Evolutionary conservation across 208 protist species (phyloP), one percentile per base, ranked within the genome.

Genomic region (Tetramitus jugosus): DNA sequence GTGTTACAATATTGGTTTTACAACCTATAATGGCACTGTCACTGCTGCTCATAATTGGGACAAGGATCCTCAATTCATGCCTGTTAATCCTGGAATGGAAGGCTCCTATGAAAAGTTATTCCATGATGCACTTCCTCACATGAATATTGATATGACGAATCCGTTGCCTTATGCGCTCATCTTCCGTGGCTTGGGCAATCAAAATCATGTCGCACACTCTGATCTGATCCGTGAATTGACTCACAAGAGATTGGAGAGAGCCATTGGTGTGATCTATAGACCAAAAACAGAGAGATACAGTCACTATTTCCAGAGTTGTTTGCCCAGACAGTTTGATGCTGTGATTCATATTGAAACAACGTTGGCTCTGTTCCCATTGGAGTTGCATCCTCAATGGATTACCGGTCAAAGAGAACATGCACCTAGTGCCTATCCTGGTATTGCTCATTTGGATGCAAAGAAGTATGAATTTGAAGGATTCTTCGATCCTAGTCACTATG

Each of bases 331-430:
- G 40, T 83, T 74, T 68, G 80, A 83, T 53, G 60, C 80, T 6
- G 39, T 83, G 0, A 83, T 83, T 75, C 53, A 77, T 43, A 60
- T 83, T 17, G 76, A 83, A 42, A 23, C 20, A 39, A 78, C 80
- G 1, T 43, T 46, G 40, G 76, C 76, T 29, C 53, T 82, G 3
- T 60, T 67, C 43, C 76, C 80, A 35, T 60, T 82, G 35, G 80
- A 82, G 3, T 31, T 39, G 7, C 0, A 65, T 26, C 31, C 14
- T 40, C 13, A 65, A 65, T 65, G 60, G 60, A n/a, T n/a, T n/a
- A n/a, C n/a, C n/a, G n/a, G n/a, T n/a, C n/a, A n/a, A n/a, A n/a
- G n/a, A n/a, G n/a, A n/a, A n/a, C n/a, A n/a, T n/a, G n/a, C n/a
- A n/a, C n/a, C n/a, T n/a, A n/a, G n/a, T n/a, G n/a, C n/a, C n/a